phyloP scores from a whole-genome alignment of 768 basidiomycete genomes.

The Calvatia gigantea region DNA sequence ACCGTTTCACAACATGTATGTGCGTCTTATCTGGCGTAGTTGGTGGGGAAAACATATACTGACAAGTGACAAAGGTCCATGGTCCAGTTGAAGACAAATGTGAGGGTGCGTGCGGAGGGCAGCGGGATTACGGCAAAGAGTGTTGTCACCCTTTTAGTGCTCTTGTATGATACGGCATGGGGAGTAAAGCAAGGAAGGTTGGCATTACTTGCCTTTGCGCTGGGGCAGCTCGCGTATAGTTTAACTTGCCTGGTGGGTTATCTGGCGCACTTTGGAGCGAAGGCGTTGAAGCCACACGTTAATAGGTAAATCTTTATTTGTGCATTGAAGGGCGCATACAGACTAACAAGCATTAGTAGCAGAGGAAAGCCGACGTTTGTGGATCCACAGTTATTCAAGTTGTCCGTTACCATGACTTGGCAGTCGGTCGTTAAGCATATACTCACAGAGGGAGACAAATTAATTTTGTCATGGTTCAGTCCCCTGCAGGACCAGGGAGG shows the following conservation, averaged over 20 bases:
- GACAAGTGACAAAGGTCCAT: constrained; percentile 45
- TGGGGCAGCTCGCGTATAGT: constrained; percentile 81
- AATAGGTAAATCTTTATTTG: background rate
- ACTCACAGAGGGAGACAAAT: constrained; percentile 92
- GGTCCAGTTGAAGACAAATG: constrained; percentile 58
- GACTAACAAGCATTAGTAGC: background rate
- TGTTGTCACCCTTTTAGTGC: constrained; percentile 60
- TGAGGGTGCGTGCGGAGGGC: constrained; percentile 86
- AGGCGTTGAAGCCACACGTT: constrained; percentile 5
- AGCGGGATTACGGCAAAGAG: constrained; percentile 75
- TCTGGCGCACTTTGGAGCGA: constrained; percentile 33
- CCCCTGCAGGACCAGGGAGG: constrained; percentile 88
- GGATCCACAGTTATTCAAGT: constrained; percentile 42
- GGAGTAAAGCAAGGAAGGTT: constrained; percentile 32
- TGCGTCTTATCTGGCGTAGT: constrained; percentile 8
- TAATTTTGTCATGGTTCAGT: constrained; percentile 82
- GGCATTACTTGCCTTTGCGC: constrained; percentile 79
- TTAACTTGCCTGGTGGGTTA: constrained; percentile 55
- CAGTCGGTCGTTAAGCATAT: constrained; percentile 94
- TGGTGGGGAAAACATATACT: background rate
- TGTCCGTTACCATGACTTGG: constrained; percentile 80
- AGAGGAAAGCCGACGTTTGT: constrained; percentile 19
- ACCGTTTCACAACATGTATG: constrained; percentile 74
- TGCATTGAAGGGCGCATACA: background rate
- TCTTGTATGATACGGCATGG: constrained; percentile 46